Percentiles rank a stretch among this genome's conserved stretches.
Evolutionary conservation across 495 filamentous ascomycete genomes (phyloP).

Genomic region (Neurospora discreta): DNA sequence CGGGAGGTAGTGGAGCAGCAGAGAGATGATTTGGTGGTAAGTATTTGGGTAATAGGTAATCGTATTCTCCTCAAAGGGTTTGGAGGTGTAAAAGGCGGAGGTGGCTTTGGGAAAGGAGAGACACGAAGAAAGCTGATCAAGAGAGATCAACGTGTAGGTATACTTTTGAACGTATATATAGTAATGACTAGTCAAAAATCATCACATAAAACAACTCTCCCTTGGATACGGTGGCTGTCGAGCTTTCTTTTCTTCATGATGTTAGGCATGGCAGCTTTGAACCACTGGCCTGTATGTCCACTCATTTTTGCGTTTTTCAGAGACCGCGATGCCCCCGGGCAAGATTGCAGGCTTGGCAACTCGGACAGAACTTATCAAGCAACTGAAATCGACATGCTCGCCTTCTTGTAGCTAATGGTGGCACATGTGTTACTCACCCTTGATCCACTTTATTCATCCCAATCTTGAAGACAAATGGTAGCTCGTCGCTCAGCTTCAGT

Average conservation of each 20-base stretch:
- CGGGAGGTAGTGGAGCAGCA: background rate
- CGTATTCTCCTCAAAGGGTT: no score
- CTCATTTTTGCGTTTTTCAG: background rate
- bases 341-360: background rate
- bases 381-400: background rate
- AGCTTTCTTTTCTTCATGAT: background rate
- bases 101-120: background rate
- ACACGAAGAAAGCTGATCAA: background rate
- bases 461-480: no score
- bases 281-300: background rate
- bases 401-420: background rate
- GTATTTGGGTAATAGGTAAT: background rate
- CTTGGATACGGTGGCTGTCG: background rate
- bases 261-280: background rate
- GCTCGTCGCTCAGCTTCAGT: background rate
- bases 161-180: background rate
- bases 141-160: background rate
- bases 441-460: background rate
- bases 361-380: background rate
- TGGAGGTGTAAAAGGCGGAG: background rate
- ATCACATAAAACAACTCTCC: background rate
- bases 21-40: background rate
- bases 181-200: background rate
- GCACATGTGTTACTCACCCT: background rate
- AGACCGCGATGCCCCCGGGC: background rate